Evolutionary conservation across 306 rosid species (phyloP), one percentile per base, ranked within the genome.

Genomic region (Cucurbita maxima): DNA sequence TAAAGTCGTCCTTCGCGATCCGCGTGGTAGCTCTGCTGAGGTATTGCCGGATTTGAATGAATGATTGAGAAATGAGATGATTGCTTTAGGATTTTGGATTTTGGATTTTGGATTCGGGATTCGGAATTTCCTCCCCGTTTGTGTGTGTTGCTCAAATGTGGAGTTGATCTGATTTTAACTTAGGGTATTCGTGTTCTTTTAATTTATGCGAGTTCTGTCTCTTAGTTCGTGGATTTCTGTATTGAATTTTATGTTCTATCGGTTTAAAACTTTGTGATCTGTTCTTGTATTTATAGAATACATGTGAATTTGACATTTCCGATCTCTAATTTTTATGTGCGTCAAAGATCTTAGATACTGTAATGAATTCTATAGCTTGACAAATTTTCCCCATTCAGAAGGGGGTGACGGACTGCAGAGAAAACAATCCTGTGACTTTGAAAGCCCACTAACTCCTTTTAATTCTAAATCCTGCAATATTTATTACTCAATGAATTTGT

Each of bases 11-110:
- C 90, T 83, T 50, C 86, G 86, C 71, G 83, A 88, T 25, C 67
- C 85, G 2, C 88, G 93, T 30, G 93, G 93, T n/a, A 73, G 82
- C 55, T 88, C 90, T 34, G 88, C 87, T 0, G 93, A 88, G 90
- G 93, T 78, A 5, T 11, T 25, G 6, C 56, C 54, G 34, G 10
- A 34, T 8, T 44, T 34, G 15, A 60, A 4, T 34, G 8, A 34
- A 4, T 74, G 15, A 7, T 47, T 59, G 16, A 13, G 40, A 43
- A 41, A 16, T 63, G 51, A n/a, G 73, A 67, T 45, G 41, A 37
- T 36, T 30, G 10, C 36, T 53, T 38, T 55, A 6, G 16, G n/a
- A 34, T 72, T 72, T n/a, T 0, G 63, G n/a, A 10, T 14, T 51
- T 40, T 0, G 45, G 45, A 25, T 12, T 47, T 40, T 6, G 25